Base-by-base conservation (phyloP, 164 flowering plant species). In the Vitis cinerea region DNA sequence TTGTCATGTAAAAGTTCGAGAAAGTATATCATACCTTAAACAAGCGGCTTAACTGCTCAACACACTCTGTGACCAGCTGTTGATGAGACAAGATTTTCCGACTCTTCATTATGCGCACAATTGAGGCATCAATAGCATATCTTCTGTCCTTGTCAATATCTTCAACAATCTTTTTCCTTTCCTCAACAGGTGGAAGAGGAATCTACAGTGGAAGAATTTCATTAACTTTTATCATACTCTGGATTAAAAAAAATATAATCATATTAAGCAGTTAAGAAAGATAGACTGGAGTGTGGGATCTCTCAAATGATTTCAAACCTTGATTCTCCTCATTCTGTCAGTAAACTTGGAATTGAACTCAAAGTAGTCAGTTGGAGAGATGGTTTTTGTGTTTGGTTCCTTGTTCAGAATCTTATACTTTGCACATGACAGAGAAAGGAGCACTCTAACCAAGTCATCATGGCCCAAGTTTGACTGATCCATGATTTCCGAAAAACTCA, bases 311-410 rank as follows among this genome's bases (percentile, higher is more conserved):
- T 37, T 37, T 37, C 44, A 37, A 37, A 37, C 44, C 44, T 82
- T 89, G 49, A 89, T 86, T 72, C 94, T 83, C 75, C 88, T 80
- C 94, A 87, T 82, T 60, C 63, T 67, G 67, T 72, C 79, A 1
- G 79, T 80, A 50, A 80, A 80, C 64, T 74, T 77, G 53, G 78
- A 61, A 65, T 80, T 80, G 74, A 77, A 72, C 56, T 77, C 76
- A 63, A 80, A 80, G 66, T 5, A 29, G 62, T 80, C 83, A 48
- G 61, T 71, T 11, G 59, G 70, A 13, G 74, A 69, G 13, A 80
- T 65, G 9, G 72, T 59, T 65, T 61, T 77, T 27, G 80, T 71
- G 68, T 44, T 71, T 0, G 83, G 80, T 67, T 80, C 83, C 66
- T 80, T 80, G 8, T 1, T 65, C 6, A 80, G 74, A 13, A 80